Evolutionary conservation across 768 basidiomycete genomes (phyloP).

Genomic region (Calocybe gangraenosa): DNA sequence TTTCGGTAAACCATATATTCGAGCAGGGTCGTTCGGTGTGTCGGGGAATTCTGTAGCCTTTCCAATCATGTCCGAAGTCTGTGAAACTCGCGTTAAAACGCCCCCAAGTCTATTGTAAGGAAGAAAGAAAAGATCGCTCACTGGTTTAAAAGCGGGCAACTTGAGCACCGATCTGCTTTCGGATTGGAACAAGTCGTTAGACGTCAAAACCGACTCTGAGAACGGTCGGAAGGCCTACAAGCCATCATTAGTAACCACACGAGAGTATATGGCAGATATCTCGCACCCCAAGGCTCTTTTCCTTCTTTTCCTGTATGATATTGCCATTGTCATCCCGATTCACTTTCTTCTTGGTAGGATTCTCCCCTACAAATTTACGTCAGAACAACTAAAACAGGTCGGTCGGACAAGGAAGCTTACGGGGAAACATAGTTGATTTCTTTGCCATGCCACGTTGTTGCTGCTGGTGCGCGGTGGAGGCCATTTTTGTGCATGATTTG

Average conservation of each 20-base stretch:
- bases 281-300: conserved; percentile 28
- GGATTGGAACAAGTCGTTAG: conserved; percentile 36
- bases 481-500: conserved; percentile 1
- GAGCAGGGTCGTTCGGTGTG: conserved; percentile 45
- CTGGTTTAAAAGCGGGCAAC: conserved; percentile 40
- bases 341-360: conserved; percentile 3
- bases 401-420: not conserved
- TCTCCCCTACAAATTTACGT: not conserved
- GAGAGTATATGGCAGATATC: not conserved
- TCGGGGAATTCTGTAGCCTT: conserved; percentile 42
- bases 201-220: conserved; percentile 28
- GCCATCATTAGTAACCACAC: not conserved
- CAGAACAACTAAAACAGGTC: not conserved
- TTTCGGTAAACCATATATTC: conserved; percentile 68
- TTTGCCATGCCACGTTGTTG: not conserved
- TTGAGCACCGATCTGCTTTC: conserved; percentile 29
- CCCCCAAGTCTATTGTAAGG: conserved; percentile 13
- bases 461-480: conserved; percentile 1
- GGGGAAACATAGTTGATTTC: not conserved
- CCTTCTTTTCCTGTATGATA: conserved; percentile 15
- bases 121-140: conserved; percentile 20
- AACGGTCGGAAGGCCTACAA: conserved; percentile 41
- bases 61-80: conserved; percentile 33
- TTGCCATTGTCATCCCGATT: conserved; percentile 13
- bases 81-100: conserved; percentile 10